Percentiles rank a stretch among this genome's conserved stretches.
Evolutionary conservation across 371 early-diverging fungal species (phyloP).

Genomic region (Mortierella sp.): DNA sequence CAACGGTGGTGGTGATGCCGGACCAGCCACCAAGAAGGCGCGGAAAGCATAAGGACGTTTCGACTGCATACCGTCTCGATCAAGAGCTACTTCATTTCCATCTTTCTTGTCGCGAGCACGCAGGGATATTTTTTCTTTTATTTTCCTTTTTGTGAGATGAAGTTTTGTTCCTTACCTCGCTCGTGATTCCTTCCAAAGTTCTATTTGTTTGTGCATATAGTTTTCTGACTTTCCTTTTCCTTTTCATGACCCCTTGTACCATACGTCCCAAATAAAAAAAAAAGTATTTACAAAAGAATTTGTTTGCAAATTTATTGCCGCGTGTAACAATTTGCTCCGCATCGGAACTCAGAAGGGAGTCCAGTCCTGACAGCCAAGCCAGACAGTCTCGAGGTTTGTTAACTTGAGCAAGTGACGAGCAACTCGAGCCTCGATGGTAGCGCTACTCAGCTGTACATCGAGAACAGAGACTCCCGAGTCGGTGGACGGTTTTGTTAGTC

Average conservation of each 20-base stretch:
- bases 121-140: neutral
- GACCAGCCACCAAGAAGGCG: conserved; percentile 41
- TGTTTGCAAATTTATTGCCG: neutral
- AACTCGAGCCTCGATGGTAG: neutral
- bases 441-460: no score
- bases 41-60: conserved; percentile 15
- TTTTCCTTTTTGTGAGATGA: no score
- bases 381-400: neutral
- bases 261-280: neutral
- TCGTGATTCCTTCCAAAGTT: conserved; percentile 5
- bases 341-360: neutral
- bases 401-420: neutral
- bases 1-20: conserved; percentile 10
- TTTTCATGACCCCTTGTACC: neutral
- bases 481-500: no score
- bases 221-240: neutral
- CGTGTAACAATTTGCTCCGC: neutral
- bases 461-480: no score
- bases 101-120: neutral
- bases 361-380: conserved; percentile 2
- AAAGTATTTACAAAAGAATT: neutral
- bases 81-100: neutral
- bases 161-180: neutral
- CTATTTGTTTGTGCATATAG: conserved; percentile 2
- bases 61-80: neutral